phyloP scores from a whole-genome alignment of 2,329 filamentous ascomycete genomes.

The Cordyceps tenuipes region DNA sequence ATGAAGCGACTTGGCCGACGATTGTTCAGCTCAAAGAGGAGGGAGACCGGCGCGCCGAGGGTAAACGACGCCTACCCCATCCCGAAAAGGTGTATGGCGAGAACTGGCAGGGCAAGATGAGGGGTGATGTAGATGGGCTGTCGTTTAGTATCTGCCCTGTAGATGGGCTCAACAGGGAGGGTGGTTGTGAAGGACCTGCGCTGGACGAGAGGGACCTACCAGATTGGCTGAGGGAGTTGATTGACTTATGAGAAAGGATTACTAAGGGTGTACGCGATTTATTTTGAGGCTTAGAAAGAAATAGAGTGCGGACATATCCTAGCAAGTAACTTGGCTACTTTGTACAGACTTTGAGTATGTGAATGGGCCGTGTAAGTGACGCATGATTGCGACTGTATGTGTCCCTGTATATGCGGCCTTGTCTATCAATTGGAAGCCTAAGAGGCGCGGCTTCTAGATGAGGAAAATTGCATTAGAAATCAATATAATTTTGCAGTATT shows the following conservation, averaged over 20 bases:
- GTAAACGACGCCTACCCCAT: not conserved
- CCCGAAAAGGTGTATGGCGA: not conserved
- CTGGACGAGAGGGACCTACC: not conserved
- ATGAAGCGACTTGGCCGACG: slow-evolving; percentile 2
- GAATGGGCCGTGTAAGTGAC: slow-evolving; percentile 4
- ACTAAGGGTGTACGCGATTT: too few relatives aligned
- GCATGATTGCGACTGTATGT: not conserved
- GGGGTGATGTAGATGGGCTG: not conserved
- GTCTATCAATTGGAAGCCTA: not conserved
- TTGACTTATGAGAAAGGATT: not conserved
- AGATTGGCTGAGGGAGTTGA: slow-evolving; percentile 1
- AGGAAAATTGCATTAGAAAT: too few relatives aligned
- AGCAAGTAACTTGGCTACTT: not conserved
- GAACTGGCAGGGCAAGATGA: not conserved
- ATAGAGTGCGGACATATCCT: not conserved
- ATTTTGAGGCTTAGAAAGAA: not conserved
- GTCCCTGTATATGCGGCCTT: not conserved
- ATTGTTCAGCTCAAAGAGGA: slow-evolving; percentile 7
- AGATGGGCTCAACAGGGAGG: not conserved
- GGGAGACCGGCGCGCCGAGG: slow-evolving; percentile 3
- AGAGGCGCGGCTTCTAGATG: not conserved
- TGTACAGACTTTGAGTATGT: not conserved
- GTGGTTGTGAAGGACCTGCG: not conserved
- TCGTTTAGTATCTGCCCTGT: not conserved
- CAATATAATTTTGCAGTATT: too few relatives aligned